Conservation (phyloP, 2,329 filamentous ascomycete genomes). For the Hymenoscyphus repandus region DNA sequence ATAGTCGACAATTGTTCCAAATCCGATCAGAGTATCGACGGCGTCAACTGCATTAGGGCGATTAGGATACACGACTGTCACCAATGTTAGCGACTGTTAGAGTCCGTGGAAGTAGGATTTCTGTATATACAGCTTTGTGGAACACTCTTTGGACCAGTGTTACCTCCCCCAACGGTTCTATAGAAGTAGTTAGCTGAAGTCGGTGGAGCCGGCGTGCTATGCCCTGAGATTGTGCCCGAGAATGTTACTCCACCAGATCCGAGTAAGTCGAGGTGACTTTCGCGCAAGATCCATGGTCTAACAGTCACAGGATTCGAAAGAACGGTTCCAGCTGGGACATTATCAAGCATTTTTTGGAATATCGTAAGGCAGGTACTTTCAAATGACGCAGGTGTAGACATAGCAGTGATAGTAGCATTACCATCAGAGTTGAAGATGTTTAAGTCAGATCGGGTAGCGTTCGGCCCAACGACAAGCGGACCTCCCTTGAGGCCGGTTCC, state of each 20-base stretch:
- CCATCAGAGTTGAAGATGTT: constrained; percentile 15
- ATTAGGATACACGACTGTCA: too few species aligned
- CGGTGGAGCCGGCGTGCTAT: constrained; percentile 3
- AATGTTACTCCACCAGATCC: constrained; percentile 8
- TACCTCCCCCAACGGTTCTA: constrained; percentile 8
- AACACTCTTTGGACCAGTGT: constrained; percentile 1
- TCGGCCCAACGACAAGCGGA: constrained; percentile 12
- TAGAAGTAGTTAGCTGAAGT: constrained; percentile 13
- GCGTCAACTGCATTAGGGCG: too few species aligned
- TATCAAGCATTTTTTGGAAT: constrained; percentile 21
- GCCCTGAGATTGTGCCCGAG: constrained; percentile 4
- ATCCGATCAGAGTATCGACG: not conserved
- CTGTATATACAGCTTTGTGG: constrained; percentile 7
- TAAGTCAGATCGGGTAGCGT: constrained; percentile 12
- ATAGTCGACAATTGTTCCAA: constrained; percentile 13
- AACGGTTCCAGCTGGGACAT: constrained; percentile 11
- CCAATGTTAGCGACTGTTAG: too few species aligned
- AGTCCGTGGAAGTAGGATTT: too few species aligned
- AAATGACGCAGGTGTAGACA: constrained; percentile 14
- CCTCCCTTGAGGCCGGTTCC: constrained; percentile 13
- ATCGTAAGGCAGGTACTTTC: constrained; percentile 13
- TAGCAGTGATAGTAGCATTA: constrained; percentile 18
- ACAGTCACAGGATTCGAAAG: constrained; percentile 14
- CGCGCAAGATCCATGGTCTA: constrained; percentile 11
- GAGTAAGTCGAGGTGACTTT: constrained; percentile 11